A percentile compares a stretch with the other conserved stretches of the same genome.
phyloP scores from a whole-genome alignment of 2,329 filamentous ascomycete species.

The Aspergillus viridinutans region DNA sequence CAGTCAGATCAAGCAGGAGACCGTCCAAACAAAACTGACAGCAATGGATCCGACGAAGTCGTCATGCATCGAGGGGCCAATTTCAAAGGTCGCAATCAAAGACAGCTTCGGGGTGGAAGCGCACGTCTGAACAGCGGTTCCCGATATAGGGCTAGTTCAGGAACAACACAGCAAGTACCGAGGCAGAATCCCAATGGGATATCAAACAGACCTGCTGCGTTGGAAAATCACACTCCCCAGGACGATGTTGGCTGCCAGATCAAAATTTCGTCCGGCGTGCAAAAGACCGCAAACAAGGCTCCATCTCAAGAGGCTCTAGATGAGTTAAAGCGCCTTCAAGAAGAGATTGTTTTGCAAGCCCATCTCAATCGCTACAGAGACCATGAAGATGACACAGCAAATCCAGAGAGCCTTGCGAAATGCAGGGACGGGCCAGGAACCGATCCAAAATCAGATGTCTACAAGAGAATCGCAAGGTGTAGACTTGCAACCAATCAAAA shows the following conservation, averaged over 20 bases:
- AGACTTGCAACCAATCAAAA: constrained; percentile 1
- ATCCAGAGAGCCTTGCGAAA: constrained; percentile 17
- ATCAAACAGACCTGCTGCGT: not conserved
- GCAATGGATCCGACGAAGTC: constrained; percentile 19
- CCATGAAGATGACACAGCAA: constrained; percentile 5
- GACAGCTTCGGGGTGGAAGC: not conserved
- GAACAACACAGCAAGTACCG: not conserved
- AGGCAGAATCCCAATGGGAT: not conserved
- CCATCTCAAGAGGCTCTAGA: constrained; percentile 12
- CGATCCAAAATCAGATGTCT: constrained; percentile 18
- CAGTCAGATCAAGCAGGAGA: not conserved
- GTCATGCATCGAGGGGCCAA: constrained; percentile 12
- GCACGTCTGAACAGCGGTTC: not conserved
- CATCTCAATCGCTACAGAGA: constrained; percentile 10
- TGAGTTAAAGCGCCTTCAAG: constrained; percentile 18
- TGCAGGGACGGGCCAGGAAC: constrained; percentile 27
- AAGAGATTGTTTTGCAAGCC: constrained; percentile 14
- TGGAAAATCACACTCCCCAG: not conserved
- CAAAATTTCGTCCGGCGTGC: not conserved
- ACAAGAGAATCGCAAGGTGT: constrained; percentile 10
- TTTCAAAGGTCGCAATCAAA: not conserved
- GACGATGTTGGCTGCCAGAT: not conserved
- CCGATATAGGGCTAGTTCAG: not conserved
- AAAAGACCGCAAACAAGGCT: constrained; percentile 1
- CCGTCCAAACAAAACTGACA: constrained; percentile 6